Percentiles rank a stretch among this genome's conserved stretches.
Conservation (phyloP, 176 grass and related monocot genomes). For the Cenchrus americanus region DNA sequence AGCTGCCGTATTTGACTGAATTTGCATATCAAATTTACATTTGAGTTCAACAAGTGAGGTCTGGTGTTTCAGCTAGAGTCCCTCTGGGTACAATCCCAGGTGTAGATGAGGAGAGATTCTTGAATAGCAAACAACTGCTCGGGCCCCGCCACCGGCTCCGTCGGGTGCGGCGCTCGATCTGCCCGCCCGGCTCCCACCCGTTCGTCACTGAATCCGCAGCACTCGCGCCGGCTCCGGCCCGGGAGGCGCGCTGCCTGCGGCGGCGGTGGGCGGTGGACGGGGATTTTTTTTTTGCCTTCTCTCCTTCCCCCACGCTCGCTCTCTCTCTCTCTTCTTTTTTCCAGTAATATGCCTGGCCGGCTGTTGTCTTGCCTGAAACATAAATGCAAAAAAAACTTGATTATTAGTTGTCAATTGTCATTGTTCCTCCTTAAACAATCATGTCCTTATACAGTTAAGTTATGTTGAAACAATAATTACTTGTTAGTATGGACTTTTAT, state of each 20-base stretch:
- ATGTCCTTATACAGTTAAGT: neutral
- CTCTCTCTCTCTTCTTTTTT: no score
- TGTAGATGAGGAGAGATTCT: no score
- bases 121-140: no score
- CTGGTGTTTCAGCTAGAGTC: conserved; percentile 29
- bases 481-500: neutral
- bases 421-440: conserved; percentile 12
- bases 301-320: no score
- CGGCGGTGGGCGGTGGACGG: no score
- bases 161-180: conserved; percentile 47
- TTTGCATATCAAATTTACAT: conserved; percentile 33
- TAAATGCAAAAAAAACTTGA: neutral
- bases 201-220: neutral
- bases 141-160: neutral
- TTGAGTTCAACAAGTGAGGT: neutral
- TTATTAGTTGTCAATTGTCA: neutral
- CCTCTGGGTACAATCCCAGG: no score
- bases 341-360: conserved; percentile 43
- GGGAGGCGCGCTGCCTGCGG: no score
- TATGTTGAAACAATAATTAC: neutral
- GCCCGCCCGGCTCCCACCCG: neutral
- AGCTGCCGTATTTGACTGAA: neutral
- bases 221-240: conserved; percentile 3
- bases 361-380: conserved; percentile 54
- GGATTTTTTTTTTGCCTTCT: no score